Conservation (phyloP, 2,329 filamentous ascomycete species). For the Coniochaeta sp. region DNA sequence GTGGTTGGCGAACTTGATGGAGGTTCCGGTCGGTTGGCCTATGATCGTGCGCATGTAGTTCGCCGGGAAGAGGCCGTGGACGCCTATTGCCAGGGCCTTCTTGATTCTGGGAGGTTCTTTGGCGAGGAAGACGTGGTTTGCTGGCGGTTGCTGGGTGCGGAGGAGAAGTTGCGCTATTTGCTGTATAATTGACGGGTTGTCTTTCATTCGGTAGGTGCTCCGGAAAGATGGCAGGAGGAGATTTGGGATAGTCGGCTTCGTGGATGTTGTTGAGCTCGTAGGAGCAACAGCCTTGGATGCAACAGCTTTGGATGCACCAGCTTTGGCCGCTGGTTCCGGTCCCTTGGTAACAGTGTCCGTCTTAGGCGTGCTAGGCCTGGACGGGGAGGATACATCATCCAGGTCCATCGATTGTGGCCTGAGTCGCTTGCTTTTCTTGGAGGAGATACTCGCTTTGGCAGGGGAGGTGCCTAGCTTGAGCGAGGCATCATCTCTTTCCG, state of each 20-base stretch:
- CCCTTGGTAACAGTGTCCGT: slow-evolving; percentile 19
- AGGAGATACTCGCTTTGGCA: slow-evolving; percentile 16
- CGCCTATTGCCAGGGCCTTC: slow-evolving; percentile 84
- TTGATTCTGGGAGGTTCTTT: slow-evolving; percentile 66
- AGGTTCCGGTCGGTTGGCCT: slow-evolving; percentile 92
- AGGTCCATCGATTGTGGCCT: slow-evolving; percentile 42
- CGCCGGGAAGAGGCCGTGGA: slow-evolving; percentile 91
- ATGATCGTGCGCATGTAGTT: slow-evolving; percentile 82
- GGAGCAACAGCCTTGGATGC: background rate
- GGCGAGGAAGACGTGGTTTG: slow-evolving; percentile 65
- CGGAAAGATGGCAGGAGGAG: slow-evolving; percentile 63
- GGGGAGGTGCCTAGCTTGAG: slow-evolving; percentile 14
- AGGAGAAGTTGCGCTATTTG: slow-evolving; percentile 55
- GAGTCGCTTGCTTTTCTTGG: slow-evolving; percentile 36
- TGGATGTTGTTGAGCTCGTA: slow-evolving; percentile 17
- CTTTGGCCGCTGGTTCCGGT: slow-evolving; percentile 13
- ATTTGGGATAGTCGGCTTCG: slow-evolving; percentile 44
- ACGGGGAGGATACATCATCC: slow-evolving; percentile 26
- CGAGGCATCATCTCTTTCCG: slow-evolving; percentile 22
- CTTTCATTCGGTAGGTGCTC: slow-evolving; percentile 60
- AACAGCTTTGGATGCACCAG: slow-evolving; percentile 14
- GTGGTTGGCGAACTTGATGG: slow-evolving; percentile 84
- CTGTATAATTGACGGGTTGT: slow-evolving; percentile 64
- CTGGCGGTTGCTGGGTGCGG: slow-evolving; percentile 46
- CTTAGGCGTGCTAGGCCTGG: slow-evolving; percentile 26